phyloP scores from a whole-genome alignment of 495 filamentous ascomycete genomes.

The Penicillium chermesinum region DNA sequence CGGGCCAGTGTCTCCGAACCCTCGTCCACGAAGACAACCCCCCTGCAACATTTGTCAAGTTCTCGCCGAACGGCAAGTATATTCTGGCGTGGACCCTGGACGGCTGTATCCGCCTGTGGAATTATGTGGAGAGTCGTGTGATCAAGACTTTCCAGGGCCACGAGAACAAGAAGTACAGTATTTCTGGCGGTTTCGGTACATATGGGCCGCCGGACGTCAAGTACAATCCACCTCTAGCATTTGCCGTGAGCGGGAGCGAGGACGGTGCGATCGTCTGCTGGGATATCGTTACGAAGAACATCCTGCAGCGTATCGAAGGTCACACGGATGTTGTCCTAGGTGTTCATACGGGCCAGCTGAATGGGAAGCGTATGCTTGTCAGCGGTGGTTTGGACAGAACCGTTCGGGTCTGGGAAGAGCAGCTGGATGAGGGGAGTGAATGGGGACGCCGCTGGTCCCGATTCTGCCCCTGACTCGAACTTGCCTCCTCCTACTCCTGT shows the following conservation, averaged over 20 bases:
- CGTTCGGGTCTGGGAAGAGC: slow-evolving; percentile 57
- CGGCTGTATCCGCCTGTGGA: slow-evolving; percentile 84
- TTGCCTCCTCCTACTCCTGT: slow-evolving; percentile 1
- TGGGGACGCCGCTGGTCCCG: slow-evolving; percentile 4
- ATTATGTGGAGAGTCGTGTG: slow-evolving; percentile 81
- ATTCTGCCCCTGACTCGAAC: neutral
- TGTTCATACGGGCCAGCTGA: slow-evolving; percentile 58
- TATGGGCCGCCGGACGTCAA: slow-evolving; percentile 47
- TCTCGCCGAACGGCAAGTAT: slow-evolving; percentile 89
- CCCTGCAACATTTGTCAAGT: slow-evolving; percentile 82
- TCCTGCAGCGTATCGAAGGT: slow-evolving; percentile 64
- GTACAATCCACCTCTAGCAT: slow-evolving; percentile 29
- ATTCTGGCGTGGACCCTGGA: slow-evolving; percentile 90
- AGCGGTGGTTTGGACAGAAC: slow-evolving; percentile 62
- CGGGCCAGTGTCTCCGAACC: slow-evolving; percentile 91
- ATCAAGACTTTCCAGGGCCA: slow-evolving; percentile 98
- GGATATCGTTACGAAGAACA: slow-evolving; percentile 80
- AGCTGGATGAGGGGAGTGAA: slow-evolving; percentile 14
- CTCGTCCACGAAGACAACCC: slow-evolving; percentile 96
- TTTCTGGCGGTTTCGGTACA: slow-evolving; percentile 73
- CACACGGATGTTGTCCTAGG: slow-evolving; percentile 82
- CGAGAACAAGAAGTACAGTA: slow-evolving; percentile 73
- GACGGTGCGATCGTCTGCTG: slow-evolving; percentile 80
- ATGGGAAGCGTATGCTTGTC: slow-evolving; percentile 43
- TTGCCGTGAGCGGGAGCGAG: slow-evolving; percentile 79